Evolutionary conservation across 805 yeast species (phyloP), one percentile per base, ranked within the genome.

Genomic region (Hanseniaspora vineae): DNA sequence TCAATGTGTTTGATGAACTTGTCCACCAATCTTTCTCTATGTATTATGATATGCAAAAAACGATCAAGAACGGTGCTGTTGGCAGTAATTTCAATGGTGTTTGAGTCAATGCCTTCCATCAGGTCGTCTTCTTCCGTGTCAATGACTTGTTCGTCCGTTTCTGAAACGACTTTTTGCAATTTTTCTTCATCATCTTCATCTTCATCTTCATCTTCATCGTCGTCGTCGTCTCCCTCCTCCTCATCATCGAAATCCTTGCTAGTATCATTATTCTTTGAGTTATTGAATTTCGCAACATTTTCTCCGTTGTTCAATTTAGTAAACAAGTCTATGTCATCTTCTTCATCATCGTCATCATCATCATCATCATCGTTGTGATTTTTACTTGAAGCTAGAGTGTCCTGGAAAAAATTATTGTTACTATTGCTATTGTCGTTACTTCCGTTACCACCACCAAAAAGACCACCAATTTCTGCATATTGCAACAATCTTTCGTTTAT

Each of bases 401-500:
- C 20, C 12, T 18, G 14, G 19, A 18, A 13, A 19, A 11, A 14
- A 5, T 31, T 11, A 32, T 44, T 18, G 29, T 20, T 23, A 35
- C 14, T 44, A 3, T n/a, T 39, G n/a, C 39, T 31, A 23, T 44
- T 17, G 19, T 44, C 33, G 29, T 46, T n/a, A 46, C 37, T 18
- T 32, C 31, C 37, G 42, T 35, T n/a, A 45, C 32, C 80, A 86
- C 80, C 62, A 89, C 83, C 73, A 85, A 87, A 58, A 3, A 47
- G 18, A 11, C 46, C 44, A 6, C 46, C 39, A 17, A 47, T 9
- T 33, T 47, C 50, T 14, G 50, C 50, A 23, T 37, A 47, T 31
- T 89, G 96, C 53, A 92, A 68, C 49, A 92, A 72, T 54, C 87
- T 89, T 57, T 90, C 97, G 52, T 84, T 85, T 52, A 89, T 84